Base-by-base conservation (phyloP, 495 filamentous ascomycete species). In the Podospora pseudocomata region DNA sequence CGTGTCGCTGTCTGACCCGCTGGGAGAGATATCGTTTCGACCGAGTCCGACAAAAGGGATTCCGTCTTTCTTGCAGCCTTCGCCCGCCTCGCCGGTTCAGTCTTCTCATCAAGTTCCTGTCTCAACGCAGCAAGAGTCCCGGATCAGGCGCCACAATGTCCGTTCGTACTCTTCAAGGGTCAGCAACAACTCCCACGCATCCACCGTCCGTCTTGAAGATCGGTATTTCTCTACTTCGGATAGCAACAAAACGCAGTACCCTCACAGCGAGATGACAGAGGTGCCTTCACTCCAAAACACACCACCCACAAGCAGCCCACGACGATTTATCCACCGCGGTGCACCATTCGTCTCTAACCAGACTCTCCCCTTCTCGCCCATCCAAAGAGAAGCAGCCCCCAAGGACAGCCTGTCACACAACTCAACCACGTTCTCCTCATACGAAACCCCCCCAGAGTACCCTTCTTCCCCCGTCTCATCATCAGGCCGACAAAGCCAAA, bases 41-140 rank as follows among this genome's bases (percentile, higher is more conserved):
- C 80, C 81, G 1, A 77, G 79, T 18, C 75, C 76, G 58, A 80
- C 80, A 15, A 85, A 84, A 65, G 77, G 80, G 7, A 76, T 84
- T n/a, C 81, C 82, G 6, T 68, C 67, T 26, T 84, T 62, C 26
- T 15, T 62, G 4, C 39, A 49, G 39, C 39, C 39, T 49, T 49
- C 15, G 5, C 9, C 9, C 13, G 56, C 56, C 18, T 20, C 23
- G 18, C 13, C 16, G 23, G 16, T 26, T 28, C 59, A 18, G 27
- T 28, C 9, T 61, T 28, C 59, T 26, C 23, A 28, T 61, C 16
- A 61, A 5, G 30, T 30, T 18, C 5, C 23, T 27, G 59, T 28
- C 26, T 9, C 30, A 20, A 30, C 19, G 56, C 56, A 59, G 16
- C 59, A 61, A 20, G 39, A 49, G 39, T 49, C 39, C 2, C 39